Base-by-base conservation (phyloP, 352 stramenopile genomes). In the Phytophthora sojae region DNA sequence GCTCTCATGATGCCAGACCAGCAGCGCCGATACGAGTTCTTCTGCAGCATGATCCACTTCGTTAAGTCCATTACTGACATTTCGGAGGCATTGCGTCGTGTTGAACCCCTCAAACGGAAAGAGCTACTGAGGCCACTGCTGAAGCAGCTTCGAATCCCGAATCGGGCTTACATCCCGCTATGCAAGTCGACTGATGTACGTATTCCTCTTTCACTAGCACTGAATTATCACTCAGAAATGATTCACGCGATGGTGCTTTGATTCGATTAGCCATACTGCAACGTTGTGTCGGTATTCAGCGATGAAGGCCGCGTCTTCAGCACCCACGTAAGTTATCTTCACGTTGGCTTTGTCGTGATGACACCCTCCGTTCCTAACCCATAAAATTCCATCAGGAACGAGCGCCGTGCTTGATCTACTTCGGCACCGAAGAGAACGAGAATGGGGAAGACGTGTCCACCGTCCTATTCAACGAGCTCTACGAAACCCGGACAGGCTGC, bases 11-110 rank as follows among this genome's bases (percentile, higher is more conserved):
- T 80, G 26, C 67, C 81, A 53, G 63, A 79, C 19, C 60, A 78
- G 26, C 72, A 76, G 25, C 69, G 66, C 12, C 83, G 88, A 17
- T 93, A 93, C 67, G 82, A 93, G 71, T 95, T 93, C 61, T 95
- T 95, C 67, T 89, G 80, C 12, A 81, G 71, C 19, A 92, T 93
- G 83, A 91, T 93, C 66, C 75, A 83, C 55, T 95, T 95, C 65
- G 73, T 95, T 39, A 95, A 95, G 70, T 71, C 81, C 9, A 91
- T 94, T 69, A 95, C 88, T 3, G 88, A 95, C 61, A 73, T 95
- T 6, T 93, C 86, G 14, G 88, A 95, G 66, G 73, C 81, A 42
- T 67, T 95, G 17, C 85, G 88, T 14, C 80, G 82, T 50, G 77
- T 91, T 15, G 88, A 95, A 35, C 86, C 84, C 8, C 1, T 64